Evolutionary conservation across 768 basidiomycete species (phyloP), one percentile per base, ranked within the genome.

Genomic region (Crassisporium funariophilum): DNA sequence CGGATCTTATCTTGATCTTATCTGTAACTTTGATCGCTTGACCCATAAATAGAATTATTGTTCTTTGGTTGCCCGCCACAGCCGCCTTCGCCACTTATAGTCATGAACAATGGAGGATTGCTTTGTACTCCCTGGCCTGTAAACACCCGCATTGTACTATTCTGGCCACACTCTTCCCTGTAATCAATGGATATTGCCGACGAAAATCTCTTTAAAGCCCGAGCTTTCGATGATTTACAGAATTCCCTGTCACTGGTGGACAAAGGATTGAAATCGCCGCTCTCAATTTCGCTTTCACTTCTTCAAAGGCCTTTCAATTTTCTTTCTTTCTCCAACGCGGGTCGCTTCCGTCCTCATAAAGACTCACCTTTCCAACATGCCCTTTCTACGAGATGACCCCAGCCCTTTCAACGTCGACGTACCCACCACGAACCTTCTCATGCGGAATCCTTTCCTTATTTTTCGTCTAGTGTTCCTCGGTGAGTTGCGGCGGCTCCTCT

Each of bases 391-490:
- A 4, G 35, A 12, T 29, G 13, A 29, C 27, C 8, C 29, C 29
- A 37, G 36, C 21, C 8, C n/a, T n/a, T n/a, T n/a, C n/a, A n/a
- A n/a, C n/a, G 21, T 13, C 19, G 21, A 37, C 3, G 9, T 16
- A 19, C 17, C 35, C 9, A n/a, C 35, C 36, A 37, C 12, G 16
- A 21, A 17, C 36, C 36, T 21, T 37, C 36, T 37, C 36, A 16
- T 37, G 36, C 36, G n/a, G n/a, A 37, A 37, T 17, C 19, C 36
- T 12, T 37, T 37, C 36, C 36, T 37, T 37, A 17, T 37, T 12
- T 21, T 77, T 47, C 81, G 86, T 43, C 73, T 78, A 20, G 73
- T 83, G 31, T 62, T 79, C 45, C 78, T 86, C 52, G 75, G 86
- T 84, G 49, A 60, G 80, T 59, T 10, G 21, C 19, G 7, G 12